phyloP scores from a whole-genome alignment of 768 basidiomycete species.

The Suillus weaverae region DNA sequence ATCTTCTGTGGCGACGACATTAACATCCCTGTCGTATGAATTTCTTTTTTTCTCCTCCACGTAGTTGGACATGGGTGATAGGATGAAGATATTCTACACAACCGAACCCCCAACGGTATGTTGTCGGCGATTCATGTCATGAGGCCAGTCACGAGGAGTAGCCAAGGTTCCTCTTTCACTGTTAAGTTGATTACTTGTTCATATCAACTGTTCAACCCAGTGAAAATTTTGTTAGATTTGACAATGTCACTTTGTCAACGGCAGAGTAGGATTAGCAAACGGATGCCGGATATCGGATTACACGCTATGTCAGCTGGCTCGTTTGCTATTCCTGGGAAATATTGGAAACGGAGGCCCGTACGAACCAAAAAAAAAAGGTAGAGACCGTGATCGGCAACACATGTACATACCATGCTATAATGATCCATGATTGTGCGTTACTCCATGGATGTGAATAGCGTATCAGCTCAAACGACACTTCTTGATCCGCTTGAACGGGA shows the following conservation, averaged over 20 bases:
- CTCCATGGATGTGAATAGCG: background rate
- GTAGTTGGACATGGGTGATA: constrained; percentile 14
- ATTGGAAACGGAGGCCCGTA: constrained; percentile 10
- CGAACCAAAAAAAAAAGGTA: constrained; percentile 1
- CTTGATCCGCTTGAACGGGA: background rate
- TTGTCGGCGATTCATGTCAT: constrained; percentile 9
- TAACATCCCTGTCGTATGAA: constrained; percentile 6
- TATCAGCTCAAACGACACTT: background rate
- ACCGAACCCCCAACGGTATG: background rate
- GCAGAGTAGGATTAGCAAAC: background rate
- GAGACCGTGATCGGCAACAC: background rate
- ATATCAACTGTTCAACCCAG: background rate
- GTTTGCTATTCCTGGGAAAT: background rate
- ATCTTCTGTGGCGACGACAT: background rate
- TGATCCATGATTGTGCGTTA: background rate
- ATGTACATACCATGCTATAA: constrained; percentile 1
- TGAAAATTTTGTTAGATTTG: background rate
- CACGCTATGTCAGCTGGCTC: constrained; percentile 5
- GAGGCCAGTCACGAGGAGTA: background rate
- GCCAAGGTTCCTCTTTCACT: constrained; percentile 2
- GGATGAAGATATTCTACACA: background rate
- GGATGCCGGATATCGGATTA: background rate
- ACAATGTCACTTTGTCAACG: background rate
- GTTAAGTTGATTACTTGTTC: background rate
- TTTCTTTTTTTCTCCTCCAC: constrained; percentile 18